Percentiles rank a stretch among this genome's conserved stretches.
phyloP scores from a whole-genome alignment of 1,284 basidiomycete genomes.

The Stereum hirsutum region DNA sequence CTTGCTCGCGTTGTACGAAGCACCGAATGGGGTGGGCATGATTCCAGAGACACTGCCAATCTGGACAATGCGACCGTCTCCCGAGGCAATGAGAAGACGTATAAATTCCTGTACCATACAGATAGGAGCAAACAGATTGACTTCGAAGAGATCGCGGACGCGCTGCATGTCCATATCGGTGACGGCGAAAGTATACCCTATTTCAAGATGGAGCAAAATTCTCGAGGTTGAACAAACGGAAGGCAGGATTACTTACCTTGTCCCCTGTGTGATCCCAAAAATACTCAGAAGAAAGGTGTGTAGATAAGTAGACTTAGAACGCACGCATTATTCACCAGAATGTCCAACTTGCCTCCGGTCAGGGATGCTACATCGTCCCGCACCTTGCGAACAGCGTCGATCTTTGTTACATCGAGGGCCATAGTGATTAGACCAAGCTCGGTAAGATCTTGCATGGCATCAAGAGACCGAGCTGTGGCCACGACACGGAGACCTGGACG shows the following conservation, averaged over 20 bases:
- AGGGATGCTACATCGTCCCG: conserved; percentile 13
- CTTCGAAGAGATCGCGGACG: conserved; percentile 16
- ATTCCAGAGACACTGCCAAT: conserved; percentile 19
- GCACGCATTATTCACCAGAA: conserved; percentile 25
- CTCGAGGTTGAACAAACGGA: background rate
- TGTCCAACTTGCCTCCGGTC: conserved; percentile 21
- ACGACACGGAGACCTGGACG: conserved; percentile 22
- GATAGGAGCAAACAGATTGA: conserved; percentile 21
- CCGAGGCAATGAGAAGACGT: conserved; percentile 18
- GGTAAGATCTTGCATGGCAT: conserved; percentile 16
- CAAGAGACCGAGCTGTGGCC: conserved; percentile 19
- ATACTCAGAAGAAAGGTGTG: no score
- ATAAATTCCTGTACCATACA: conserved; percentile 21
- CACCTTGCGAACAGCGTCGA: conserved; percentile 12
- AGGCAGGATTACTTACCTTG: background rate
- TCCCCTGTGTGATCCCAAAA: no score
- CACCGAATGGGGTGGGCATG: conserved; percentile 18
- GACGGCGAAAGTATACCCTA: conserved; percentile 7
- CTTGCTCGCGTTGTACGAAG: conserved; percentile 20
- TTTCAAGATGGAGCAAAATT: no score
- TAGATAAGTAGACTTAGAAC: conserved; percentile 7
- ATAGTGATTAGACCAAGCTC: conserved; percentile 18
- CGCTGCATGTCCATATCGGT: conserved; percentile 16
- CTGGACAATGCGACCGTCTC: conserved; percentile 18
- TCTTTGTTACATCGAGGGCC: conserved; percentile 20